Conservation (phyloP, 2,329 filamentous ascomycete genomes). For the Nemania sp. region DNA sequence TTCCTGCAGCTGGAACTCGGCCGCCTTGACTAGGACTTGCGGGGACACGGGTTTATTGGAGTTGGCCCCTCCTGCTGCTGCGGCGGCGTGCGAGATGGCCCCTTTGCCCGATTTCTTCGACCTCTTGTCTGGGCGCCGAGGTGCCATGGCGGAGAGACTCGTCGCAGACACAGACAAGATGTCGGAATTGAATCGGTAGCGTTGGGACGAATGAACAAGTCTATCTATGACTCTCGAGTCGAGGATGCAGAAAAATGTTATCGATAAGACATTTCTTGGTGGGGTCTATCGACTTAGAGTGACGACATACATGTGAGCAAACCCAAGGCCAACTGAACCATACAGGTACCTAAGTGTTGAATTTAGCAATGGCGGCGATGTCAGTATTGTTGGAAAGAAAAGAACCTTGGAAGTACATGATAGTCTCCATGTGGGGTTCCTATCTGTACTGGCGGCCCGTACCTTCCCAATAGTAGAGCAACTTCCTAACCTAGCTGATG, state of each 20-base stretch:
- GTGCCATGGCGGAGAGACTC: slow-evolving; percentile 34
- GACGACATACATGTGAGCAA: background rate
- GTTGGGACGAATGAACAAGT: background rate
- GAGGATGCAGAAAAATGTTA: slow-evolving; percentile 32
- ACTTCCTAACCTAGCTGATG: too few species aligned
- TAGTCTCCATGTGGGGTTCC: too few species aligned
- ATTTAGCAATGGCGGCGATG: too few species aligned
- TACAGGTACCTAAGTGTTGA: too few species aligned
- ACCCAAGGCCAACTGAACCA: too few species aligned
- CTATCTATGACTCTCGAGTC: background rate
- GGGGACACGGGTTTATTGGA: slow-evolving; percentile 35
- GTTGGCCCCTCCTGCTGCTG: slow-evolving; percentile 18
- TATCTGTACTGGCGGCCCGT: too few species aligned
- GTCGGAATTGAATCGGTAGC: slow-evolving; percentile 5
- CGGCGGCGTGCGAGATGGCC: slow-evolving; percentile 32
- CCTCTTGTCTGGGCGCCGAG: slow-evolving; percentile 40
- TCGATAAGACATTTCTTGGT: slow-evolving; percentile 12
- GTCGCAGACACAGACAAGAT: slow-evolving; percentile 9
- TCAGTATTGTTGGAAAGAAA: too few species aligned
- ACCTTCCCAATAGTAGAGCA: too few species aligned
- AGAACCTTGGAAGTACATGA: too few species aligned
- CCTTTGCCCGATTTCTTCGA: slow-evolving; percentile 37
- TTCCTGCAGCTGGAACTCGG: slow-evolving; percentile 39
- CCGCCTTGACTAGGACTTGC: slow-evolving; percentile 39
- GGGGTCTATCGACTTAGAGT: background rate